A percentile compares a stretch with the other conserved stretches of the same genome.
These are phyloP conservation scores for Leptodontidium sp. DNA, from an alignment of 2,329 filamentous ascomycete species.

Conservation along the genomic window DNA sequence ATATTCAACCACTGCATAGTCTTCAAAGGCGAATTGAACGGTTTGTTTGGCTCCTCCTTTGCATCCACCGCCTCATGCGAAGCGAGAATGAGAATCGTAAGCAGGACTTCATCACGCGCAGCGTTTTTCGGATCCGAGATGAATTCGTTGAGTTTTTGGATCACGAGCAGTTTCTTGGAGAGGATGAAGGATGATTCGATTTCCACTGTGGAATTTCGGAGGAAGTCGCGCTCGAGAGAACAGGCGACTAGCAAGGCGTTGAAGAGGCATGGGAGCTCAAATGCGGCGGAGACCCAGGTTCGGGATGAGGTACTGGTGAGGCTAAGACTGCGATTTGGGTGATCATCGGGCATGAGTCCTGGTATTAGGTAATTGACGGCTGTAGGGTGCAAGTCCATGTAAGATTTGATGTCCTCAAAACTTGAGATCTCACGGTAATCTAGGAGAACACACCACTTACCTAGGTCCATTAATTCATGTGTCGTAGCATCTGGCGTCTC, in stretches of 20 bases:
- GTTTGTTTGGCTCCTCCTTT: background rate
- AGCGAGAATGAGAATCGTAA: slow-evolving; percentile 20
- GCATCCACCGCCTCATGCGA: slow-evolving; percentile 20
- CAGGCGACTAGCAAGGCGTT: slow-evolving; percentile 21
- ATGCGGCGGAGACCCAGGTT: slow-evolving; percentile 7
- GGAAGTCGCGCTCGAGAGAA: slow-evolving; percentile 22
- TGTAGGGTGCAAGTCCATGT: background rate
- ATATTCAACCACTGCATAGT: slow-evolving; percentile 26
- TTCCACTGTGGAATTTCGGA: slow-evolving; percentile 12
- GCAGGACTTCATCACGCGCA: slow-evolving; percentile 19
- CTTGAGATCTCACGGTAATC: background rate
- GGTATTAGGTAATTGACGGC: background rate
- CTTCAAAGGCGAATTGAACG: slow-evolving; percentile 23
- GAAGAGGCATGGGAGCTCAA: slow-evolving; percentile 17
- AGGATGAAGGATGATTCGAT: slow-evolving; percentile 21
- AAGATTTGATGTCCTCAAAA: background rate
- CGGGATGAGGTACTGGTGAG: slow-evolving; percentile 6
- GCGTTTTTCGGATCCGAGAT: slow-evolving; percentile 12
- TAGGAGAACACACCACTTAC: background rate
- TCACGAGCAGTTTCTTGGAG: slow-evolving; percentile 21
- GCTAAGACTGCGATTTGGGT: background rate
- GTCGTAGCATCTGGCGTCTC: background rate
- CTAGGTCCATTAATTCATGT: slow-evolving; percentile 5
- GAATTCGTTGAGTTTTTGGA: slow-evolving; percentile 21
- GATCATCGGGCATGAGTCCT: slow-evolving; percentile 1